Percentiles rank a stretch among this genome's conserved stretches.
Evolutionary conservation across 352 stramenopile genomes (phyloP).

Genomic region (Pseudoperonospora humuli): DNA sequence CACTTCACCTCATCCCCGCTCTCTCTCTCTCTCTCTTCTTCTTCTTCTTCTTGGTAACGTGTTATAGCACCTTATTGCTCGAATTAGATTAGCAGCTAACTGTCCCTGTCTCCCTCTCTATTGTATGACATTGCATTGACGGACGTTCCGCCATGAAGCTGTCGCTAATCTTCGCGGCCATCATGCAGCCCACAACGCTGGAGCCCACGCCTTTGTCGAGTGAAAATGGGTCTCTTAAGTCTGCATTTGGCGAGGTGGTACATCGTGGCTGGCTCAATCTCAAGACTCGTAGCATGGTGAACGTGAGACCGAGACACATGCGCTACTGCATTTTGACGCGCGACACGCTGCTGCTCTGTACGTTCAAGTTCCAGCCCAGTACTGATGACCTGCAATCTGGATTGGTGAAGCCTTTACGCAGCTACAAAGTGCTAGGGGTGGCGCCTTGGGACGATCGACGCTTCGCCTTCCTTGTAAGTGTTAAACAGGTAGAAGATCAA

Average conservation of each 20-base stretch:
- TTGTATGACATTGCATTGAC: conserved; percentile 11
- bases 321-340: conserved; percentile 77
- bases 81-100: background rate
- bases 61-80: background rate
- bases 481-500: conserved; percentile 56
- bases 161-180: conserved; percentile 1
- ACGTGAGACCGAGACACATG: conserved; percentile 74
- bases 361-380: conserved; percentile 84
- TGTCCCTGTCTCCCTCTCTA: conserved; percentile 1
- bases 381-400: conserved; percentile 49
- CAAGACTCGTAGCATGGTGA: conserved; percentile 83
- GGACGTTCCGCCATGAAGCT: conserved; percentile 5
- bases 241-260: conserved; percentile 62
- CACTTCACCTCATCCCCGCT: too few species aligned
- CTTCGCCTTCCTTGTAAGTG: conserved; percentile 72
- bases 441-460: conserved; percentile 60
- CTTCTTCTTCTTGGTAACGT: conserved; percentile 1
- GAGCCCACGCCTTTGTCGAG: conserved; percentile 46
- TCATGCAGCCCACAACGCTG: conserved; percentile 34
- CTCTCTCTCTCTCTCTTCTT: conserved; percentile 4
- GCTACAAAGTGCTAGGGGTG: conserved; percentile 64
- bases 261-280: conserved; percentile 79
- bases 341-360: conserved; percentile 56
- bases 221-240: conserved; percentile 42
- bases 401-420: conserved; percentile 52